Conservation (phyloP, 192 early-diverging fungal species). For the Coemansia pectinata region DNA sequence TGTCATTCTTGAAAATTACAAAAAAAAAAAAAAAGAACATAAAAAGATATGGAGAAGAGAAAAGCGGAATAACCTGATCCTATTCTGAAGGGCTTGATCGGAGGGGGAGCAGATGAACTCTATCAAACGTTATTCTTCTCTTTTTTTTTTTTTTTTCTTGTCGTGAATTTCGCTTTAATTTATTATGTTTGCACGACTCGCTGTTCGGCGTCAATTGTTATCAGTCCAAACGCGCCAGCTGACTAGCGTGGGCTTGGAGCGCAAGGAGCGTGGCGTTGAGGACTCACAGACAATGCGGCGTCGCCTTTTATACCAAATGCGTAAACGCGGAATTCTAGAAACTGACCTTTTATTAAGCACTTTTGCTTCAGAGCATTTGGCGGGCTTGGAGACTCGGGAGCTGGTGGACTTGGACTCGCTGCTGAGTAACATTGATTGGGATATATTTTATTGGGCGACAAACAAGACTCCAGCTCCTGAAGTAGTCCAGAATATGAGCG, state of each 20-base stretch:
- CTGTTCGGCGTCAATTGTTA: background rate
- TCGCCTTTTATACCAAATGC: conserved; percentile 80
- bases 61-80: background rate
- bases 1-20: background rate
- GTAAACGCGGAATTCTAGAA: conserved; percentile 95
- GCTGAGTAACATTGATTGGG: conserved; percentile 92
- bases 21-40: background rate
- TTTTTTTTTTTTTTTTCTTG: background rate
- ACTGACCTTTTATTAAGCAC: conserved; percentile 89
- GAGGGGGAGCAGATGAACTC: too few relatives aligned
- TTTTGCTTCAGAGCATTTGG: conserved; percentile 72
- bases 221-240: background rate
- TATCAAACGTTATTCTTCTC: background rate
- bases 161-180: background rate
- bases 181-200: background rate
- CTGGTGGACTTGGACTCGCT: conserved; percentile 78
- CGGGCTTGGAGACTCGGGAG: conserved; percentile 55
- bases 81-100: too few relatives aligned
- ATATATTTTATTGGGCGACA: conserved; percentile 93
- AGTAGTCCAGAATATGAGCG: conserved; percentile 47
- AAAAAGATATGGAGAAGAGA: background rate
- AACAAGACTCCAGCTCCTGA: conserved; percentile 65
- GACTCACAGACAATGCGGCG: conserved; percentile 70
- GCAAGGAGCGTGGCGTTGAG: conserved; percentile 63
- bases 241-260: conserved; percentile 23